Base-by-base conservation (phyloP, 139 green algal species). In the Deuterostichococcus epilithicus region DNA sequence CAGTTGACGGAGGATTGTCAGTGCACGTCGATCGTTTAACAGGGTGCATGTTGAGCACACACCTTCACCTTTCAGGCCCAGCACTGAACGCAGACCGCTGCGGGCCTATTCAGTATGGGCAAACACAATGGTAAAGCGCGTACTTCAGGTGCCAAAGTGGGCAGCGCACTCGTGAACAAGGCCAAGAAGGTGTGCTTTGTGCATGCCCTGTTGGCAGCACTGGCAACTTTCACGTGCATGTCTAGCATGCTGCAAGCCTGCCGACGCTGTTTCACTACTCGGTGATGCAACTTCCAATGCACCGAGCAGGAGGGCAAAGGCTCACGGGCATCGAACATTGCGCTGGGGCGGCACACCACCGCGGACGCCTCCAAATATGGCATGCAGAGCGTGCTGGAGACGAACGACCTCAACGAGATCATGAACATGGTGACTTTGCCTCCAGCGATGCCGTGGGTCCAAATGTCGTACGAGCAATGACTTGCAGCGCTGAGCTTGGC, bases 391-490 rank as follows among this genome's bases (percentile, higher is more conserved):
- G 86, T 97, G 20, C 76, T 99, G 20, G 93, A 97, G 67, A 78
- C 82, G 1, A 94, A 92, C 70, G 95, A 98, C 74, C 84, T 99
- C 71, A 92, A 94, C 3, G 94, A 98, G 80, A 82, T 99, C 28
- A 93, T 99, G 87, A 87, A 80, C 34, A 96, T 98, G 90, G 93
- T 95, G 73, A 2, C 86, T 25, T 28, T 20, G 52, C 52, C 26
- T 63, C 8, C 8, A 52, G 8, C 8, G 42, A 52, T 52, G 8
- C 13, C 8, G 42, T 52, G n/a, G n/a, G n/a, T n/a, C n/a, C n/a
- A n/a, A n/a, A n/a, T n/a, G n/a, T n/a, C n/a, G n/a, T 13, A 52
- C 42, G 13, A 8, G 42, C 13, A 8, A 52, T 52, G 42, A 8
- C 42, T 52, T 52, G 42, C 42, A 52, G 8, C 42, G 13, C 42